Base-by-base conservation (phyloP, 192 early-diverging fungal species). In the Mortierella antarctica region DNA sequence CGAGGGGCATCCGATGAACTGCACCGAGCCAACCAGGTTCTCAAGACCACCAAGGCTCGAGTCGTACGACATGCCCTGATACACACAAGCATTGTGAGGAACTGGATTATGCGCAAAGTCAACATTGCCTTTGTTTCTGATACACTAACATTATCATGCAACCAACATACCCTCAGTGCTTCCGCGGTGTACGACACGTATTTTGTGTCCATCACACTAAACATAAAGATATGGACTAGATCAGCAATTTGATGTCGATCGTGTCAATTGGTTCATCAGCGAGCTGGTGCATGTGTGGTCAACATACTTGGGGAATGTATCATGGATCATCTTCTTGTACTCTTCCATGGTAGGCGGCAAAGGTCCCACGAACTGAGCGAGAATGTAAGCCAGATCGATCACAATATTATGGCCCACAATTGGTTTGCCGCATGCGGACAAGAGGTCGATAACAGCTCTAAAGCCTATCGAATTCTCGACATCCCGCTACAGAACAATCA, bases 371-470 rank as follows among this genome's bases (percentile, higher is more conserved):
- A 98, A 96, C 65, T 95, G 91, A 44, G 92, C 86, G 47, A 89
- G 82, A 0, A 92, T 90, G 45, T 96, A 95, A 44, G 91, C 89
- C 15, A 97, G 63, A 84, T 98, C 97, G 41, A 95, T 86, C 13
- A 92, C 85, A 84, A 93, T 89, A 78, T 98, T 98, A 73, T 98
- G 97, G 41, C 94, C 95, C 15, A 96, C 83, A 1, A 98, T 84
- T 5, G 95, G 95, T 60, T 93, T 92, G 40, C 89, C 85, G 5
- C 91, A 84, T n/a, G 82, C 72, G 46, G 87, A 84, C 18, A 98
- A 85, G 17, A 89, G 50, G 31, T 98, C 95, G 53, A 98, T 93
- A 9, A 98, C 86, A 12, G 71, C 83, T 23, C 94, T 86, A 73
- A 98, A 79, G 18, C 76, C 76, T 21, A 31, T 52, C 6, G 69